These are phyloP conservation scores for Linanthus parryae DNA, from an alignment of 148 eudicot species.

Conservation along the genomic window DNA sequence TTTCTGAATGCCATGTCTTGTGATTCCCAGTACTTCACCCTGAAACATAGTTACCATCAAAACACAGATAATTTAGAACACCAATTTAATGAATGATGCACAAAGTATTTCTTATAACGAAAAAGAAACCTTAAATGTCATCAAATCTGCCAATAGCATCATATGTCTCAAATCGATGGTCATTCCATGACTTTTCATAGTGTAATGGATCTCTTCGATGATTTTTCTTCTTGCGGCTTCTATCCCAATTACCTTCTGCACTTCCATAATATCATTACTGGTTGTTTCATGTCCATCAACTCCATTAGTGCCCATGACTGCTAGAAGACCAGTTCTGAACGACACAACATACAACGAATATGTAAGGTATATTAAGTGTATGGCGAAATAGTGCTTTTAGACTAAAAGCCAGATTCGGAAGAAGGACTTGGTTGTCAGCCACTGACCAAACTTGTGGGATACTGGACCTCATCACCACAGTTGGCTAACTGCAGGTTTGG, in stretches of 20 bases:
- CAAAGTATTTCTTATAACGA: background rate
- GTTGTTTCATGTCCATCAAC: constrained; percentile 49
- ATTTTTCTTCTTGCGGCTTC: constrained; percentile 80
- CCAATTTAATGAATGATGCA: background rate
- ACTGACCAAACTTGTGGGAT: too few species aligned
- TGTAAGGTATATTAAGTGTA: too few species aligned
- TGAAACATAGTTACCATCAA: constrained; percentile 25
- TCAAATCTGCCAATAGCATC: constrained; percentile 96
- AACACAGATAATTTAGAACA: too few species aligned
- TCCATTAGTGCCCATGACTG: constrained; percentile 84
- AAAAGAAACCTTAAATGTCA: constrained; percentile 74
- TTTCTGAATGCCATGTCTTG: constrained; percentile 67
- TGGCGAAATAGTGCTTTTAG: too few species aligned
- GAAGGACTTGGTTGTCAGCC: too few species aligned
- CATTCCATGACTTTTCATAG: constrained; percentile 76
- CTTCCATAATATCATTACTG: constrained; percentile 85
- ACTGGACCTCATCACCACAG: too few species aligned
- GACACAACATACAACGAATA: too few species aligned
- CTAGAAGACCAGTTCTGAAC: constrained; percentile 66
- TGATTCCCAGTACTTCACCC: constrained; percentile 91
- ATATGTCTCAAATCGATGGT: constrained; percentile 85
- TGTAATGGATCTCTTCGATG: constrained; percentile 64
- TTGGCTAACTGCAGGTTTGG: too few species aligned
- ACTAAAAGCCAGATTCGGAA: too few species aligned
- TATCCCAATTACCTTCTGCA: constrained; percentile 63